phyloP scores from a whole-genome alignment of 176 grass and related monocot species.

The Tillandsia leiboldiana region DNA sequence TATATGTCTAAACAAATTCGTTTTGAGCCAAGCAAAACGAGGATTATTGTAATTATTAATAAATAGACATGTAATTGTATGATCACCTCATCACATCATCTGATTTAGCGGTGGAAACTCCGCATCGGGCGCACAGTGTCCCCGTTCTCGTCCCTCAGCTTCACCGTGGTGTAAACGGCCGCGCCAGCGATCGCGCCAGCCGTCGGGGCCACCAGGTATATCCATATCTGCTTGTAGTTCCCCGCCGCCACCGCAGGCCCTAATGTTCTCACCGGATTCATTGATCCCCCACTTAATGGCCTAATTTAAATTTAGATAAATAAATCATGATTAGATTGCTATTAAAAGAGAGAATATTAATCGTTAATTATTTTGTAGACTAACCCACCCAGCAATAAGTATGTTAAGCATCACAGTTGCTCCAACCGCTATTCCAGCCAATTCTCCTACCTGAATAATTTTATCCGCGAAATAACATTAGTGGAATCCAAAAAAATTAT shows the following conservation, averaged over 20 bases:
- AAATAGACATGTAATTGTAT: not conserved
- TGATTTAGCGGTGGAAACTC: constrained; percentile 71
- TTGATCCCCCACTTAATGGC: constrained; percentile 81
- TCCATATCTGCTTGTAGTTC: constrained; percentile 90
- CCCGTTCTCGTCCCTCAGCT: constrained; percentile 64
- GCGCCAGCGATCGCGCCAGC: constrained; percentile 62
- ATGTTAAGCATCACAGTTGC: constrained; percentile 88
- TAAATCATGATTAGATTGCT: not conserved
- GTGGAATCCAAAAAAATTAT: not conserved
- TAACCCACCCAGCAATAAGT: constrained; percentile 90
- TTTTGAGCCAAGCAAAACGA: constrained; percentile 44
- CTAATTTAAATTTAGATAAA: constrained; percentile 4
- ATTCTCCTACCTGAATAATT: constrained; percentile 54
- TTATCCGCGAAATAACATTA: not conserved
- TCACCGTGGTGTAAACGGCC: constrained; percentile 62
- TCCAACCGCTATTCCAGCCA: constrained; percentile 79
- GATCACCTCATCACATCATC: not conserved
- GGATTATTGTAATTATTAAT: constrained; percentile 24
- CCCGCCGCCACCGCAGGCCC: constrained; percentile 83
- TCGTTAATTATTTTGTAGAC: not conserved
- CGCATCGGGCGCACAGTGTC: constrained; percentile 44
- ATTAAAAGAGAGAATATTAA: not conserved
- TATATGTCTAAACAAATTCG: constrained; percentile 6
- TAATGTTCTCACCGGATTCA: constrained; percentile 95
- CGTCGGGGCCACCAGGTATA: constrained; percentile 87